These are phyloP conservation scores for Mortierella sp. DNA, from an alignment of 371 early-diverging fungal species.

Conservation along the genomic window DNA sequence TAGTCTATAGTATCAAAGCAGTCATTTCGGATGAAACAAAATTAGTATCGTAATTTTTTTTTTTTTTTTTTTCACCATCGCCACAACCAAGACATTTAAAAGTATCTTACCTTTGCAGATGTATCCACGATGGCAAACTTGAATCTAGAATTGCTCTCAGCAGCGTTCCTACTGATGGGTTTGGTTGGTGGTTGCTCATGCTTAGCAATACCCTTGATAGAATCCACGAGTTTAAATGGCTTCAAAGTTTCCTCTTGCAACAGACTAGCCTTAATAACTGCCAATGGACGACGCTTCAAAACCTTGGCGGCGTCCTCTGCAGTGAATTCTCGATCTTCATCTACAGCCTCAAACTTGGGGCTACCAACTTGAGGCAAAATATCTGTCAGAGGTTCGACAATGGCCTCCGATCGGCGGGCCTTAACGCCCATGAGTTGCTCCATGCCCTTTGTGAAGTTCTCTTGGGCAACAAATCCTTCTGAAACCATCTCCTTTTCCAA, in stretches of 20 bases:
- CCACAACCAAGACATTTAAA: background rate
- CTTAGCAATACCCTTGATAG: slow-evolving; percentile 33
- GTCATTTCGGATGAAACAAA: no score
- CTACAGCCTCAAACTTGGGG: slow-evolving; percentile 83
- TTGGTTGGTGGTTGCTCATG: slow-evolving; percentile 14
- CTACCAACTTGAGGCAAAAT: slow-evolving; percentile 76
- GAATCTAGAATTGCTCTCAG: slow-evolving; percentile 53
- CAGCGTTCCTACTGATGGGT: slow-evolving; percentile 39
- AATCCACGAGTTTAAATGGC: slow-evolving; percentile 53
- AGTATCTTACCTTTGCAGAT: slow-evolving; percentile 31
- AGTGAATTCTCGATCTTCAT: slow-evolving; percentile 80
- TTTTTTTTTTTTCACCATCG: background rate
- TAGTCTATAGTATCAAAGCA: slow-evolving; percentile 12
- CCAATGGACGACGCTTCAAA: slow-evolving; percentile 80
- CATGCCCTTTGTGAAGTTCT: slow-evolving; percentile 74
- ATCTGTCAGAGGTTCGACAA: slow-evolving; percentile 73
- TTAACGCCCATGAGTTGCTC: slow-evolving; percentile 83
- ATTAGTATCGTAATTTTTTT: background rate
- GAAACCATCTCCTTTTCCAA: slow-evolving; percentile 77
- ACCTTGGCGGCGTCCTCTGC: slow-evolving; percentile 87
- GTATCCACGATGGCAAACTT: slow-evolving; percentile 55
- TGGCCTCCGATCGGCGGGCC: slow-evolving; percentile 33
- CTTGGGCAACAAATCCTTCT: slow-evolving; percentile 62
- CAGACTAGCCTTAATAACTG: slow-evolving; percentile 67
- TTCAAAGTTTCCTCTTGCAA: slow-evolving; percentile 60